A percentile compares a stretch with the other conserved stretches of the same genome.
Conservation (phyloP, 306 rosid genomes). For the Nissolia schottii region DNA sequence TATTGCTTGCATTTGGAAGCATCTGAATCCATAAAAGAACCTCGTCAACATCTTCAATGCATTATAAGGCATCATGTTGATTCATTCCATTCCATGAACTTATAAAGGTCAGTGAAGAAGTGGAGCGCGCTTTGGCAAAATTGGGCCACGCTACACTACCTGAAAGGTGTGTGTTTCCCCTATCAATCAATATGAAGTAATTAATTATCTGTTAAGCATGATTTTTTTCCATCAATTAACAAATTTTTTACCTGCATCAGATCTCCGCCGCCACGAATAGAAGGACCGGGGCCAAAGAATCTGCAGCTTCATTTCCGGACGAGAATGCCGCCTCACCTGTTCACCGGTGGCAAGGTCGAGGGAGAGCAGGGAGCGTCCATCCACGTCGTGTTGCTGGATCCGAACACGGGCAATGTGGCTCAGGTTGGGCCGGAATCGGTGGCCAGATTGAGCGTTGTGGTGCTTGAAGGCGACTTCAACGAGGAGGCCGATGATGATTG, state of each 20-base stretch:
- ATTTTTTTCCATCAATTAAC: slow-evolving; percentile 13
- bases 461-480: slow-evolving; percentile 79
- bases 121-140: slow-evolving; percentile 72
- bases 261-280: slow-evolving; percentile 50
- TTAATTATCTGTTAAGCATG: neutral
- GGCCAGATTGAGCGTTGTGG: slow-evolving; percentile 67
- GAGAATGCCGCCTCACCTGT: slow-evolving; percentile 85
- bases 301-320: slow-evolving; percentile 74
- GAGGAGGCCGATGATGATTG: slow-evolving; percentile 62
- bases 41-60: neutral
- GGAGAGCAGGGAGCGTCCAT: slow-evolving; percentile 82
- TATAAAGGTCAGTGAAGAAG: slow-evolving; percentile 79
- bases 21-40: slow-evolving; percentile 4
- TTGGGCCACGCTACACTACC: slow-evolving; percentile 43
- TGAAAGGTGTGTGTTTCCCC: slow-evolving; percentile 62
- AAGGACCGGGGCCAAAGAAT: slow-evolving; percentile 43
- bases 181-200: neutral
- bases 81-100: slow-evolving; percentile 26
- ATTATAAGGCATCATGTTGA: slow-evolving; percentile 16
- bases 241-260: slow-evolving; percentile 38
- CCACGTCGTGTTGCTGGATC: slow-evolving; percentile 59
- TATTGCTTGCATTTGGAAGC: neutral
- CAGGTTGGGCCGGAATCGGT: slow-evolving; percentile 64
- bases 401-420: slow-evolving; percentile 45
- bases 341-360: slow-evolving; percentile 82